Evolutionary conservation across 139 green algal species (phyloP).

Genomic region (Mesotaenium endlicherianum): DNA sequence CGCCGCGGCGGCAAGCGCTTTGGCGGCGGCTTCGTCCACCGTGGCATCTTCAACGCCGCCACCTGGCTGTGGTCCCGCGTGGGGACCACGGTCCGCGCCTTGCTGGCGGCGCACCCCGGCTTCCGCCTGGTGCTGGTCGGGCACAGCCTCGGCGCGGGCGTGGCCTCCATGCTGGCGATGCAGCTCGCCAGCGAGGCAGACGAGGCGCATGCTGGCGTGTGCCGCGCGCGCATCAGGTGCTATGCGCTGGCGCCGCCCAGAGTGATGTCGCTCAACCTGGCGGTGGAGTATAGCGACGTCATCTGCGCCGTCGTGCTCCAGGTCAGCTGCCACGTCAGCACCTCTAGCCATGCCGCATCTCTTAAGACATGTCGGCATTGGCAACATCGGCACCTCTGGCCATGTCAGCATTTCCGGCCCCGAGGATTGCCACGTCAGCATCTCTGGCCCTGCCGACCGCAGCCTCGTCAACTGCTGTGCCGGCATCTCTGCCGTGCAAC

Average conservation of each 20-base stretch:
- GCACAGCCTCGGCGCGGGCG: conserved; percentile 29
- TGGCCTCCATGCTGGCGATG: conserved; percentile 36
- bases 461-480: too few species aligned
- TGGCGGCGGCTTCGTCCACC: conserved; percentile 16
- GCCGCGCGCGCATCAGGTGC: conserved; percentile 11
- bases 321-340: neutral
- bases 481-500: too few species aligned
- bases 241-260: conserved; percentile 36
- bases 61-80: neutral
- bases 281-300: conserved; percentile 23
- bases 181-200: neutral
- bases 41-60: conserved; percentile 10
- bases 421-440: too few species aligned
- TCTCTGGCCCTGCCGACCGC: too few species aligned
- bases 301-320: conserved; percentile 42
- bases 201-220: neutral
- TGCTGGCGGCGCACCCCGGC: conserved; percentile 16
- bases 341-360: too few species aligned
- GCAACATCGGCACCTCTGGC: too few species aligned
- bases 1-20: neutral
- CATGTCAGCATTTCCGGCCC: too few species aligned
- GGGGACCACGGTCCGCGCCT: neutral
- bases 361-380: too few species aligned
- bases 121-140: conserved; percentile 28
- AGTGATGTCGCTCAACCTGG: conserved; percentile 26